phyloP scores from a whole-genome alignment of 257 asterid genomes.

The Nicotiana otophora region DNA sequence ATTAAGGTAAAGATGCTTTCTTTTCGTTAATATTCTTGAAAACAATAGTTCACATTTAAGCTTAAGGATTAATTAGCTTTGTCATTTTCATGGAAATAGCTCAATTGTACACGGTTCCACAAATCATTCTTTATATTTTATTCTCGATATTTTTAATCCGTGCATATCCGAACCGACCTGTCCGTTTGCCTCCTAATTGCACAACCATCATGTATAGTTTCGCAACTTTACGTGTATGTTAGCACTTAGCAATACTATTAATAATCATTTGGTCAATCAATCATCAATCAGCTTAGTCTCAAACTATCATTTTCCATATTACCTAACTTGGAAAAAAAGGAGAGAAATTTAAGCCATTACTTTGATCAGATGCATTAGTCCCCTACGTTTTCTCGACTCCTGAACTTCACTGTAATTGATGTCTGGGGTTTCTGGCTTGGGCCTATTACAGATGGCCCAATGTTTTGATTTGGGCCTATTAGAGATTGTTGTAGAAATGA shows the following conservation, averaged over 20 bases:
- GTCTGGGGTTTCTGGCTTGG: neutral
- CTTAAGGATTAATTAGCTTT: neutral
- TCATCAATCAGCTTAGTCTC: neutral
- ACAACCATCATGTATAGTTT: neutral
- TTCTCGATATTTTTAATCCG: neutral
- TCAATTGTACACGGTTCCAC: neutral
- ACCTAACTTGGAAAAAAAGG: neutral
- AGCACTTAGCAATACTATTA: neutral
- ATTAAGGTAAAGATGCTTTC: neutral
- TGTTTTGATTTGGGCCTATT: too few species aligned
- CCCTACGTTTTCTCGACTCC: neutral
- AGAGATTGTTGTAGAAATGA: too few species aligned
- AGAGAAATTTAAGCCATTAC: neutral
- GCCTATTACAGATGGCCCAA: neutral
- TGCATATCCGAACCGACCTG: too few species aligned
- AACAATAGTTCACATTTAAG: neutral
- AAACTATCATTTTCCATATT: neutral
- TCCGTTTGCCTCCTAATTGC: too few species aligned
- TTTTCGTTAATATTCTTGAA: neutral
- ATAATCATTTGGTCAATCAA: neutral
- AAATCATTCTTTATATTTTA: neutral
- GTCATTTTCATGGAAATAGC: neutral
- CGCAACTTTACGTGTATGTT: neutral
- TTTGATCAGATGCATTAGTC: neutral
- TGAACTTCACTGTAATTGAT: neutral